Evolutionary conservation across 352 stramenopile genomes (phyloP).

Genomic region (Pythium grandisporangium): DNA sequence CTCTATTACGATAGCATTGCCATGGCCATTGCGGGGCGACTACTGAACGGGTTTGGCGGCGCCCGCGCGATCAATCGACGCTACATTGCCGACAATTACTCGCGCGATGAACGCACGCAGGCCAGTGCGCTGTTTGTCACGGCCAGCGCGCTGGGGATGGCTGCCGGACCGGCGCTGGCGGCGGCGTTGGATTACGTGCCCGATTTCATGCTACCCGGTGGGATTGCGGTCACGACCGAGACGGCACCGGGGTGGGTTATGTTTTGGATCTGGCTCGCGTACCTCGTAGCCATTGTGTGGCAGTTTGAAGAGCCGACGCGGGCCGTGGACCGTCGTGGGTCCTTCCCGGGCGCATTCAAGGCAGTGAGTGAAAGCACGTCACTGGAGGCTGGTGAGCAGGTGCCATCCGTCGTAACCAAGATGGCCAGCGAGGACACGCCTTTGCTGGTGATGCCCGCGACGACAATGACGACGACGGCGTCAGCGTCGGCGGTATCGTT

Average conservation of each 20-base stretch:
- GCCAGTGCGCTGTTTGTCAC: constrained; percentile 91
- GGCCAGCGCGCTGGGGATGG: constrained; percentile 88
- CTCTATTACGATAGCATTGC: constrained; percentile 69
- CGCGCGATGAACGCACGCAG: constrained; percentile 83
- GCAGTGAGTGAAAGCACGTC: too few relatives aligned
- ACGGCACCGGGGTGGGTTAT: constrained; percentile 90
- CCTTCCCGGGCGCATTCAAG: too few relatives aligned
- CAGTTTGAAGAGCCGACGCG: constrained; percentile 65
- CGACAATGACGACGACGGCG: background rate
- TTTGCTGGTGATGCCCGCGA: constrained; percentile 16
- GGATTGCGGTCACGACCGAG: constrained; percentile 77
- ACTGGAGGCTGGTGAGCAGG: constrained; percentile 20
- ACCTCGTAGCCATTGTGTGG: constrained; percentile 40
- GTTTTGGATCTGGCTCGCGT: constrained; percentile 61
- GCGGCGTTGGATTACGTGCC: constrained; percentile 64
- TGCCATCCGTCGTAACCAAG: too few relatives aligned
- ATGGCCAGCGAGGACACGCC: constrained; percentile 29
- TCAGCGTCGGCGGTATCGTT: constrained; percentile 39
- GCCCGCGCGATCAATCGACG: constrained; percentile 87
- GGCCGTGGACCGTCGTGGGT: constrained; percentile 30
- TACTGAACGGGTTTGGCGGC: constrained; percentile 91
- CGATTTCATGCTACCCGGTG: constrained; percentile 46
- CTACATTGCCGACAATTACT: constrained; percentile 87
- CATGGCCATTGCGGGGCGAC: constrained; percentile 86
- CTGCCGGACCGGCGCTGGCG: constrained; percentile 76